Evolutionary conservation across 306 rosid genomes (phyloP), one percentile per base, ranked within the genome.

Genomic region (Acacia melanoxylon): DNA sequence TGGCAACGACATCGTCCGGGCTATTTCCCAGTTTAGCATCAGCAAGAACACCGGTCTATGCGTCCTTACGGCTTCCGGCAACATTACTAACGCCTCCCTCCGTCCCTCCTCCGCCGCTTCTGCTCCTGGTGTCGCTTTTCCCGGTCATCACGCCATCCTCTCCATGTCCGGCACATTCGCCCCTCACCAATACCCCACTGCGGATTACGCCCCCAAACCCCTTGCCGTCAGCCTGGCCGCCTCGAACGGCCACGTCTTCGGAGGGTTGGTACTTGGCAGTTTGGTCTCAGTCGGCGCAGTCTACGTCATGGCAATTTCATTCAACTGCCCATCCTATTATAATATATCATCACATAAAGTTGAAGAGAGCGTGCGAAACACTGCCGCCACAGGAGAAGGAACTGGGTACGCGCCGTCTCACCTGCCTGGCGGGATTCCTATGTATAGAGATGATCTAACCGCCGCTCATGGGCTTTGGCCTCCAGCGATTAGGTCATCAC

Each of bases 201-300:
- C 76, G 8, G 82, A 85, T 1, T 42, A 80, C 4, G 27, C 73
- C 0, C 86, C 91, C 0, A 91, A 81, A 19, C 87, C 85, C 40
- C 89, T 95, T 83, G 82, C 94, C 14, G 88, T 93, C 1, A 22
- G 63, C 14, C 85, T 89, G 93, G 0, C 90, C 1, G 95, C 94
- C 4, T 95, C 90, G 0, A 95, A 91, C 76, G 98, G 98, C 10
- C 94, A 90, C 90, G 84, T 93, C 78, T 78, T 90, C 12, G 98
- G 98, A 19, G 98, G 98, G 1, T 24, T 85, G 17, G 92, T 91
- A 25, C 76, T 74, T 19, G 97, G 97, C 0, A 17, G 83, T 12
- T 70, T 95, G 2, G 3, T 87, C 5, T 89, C 98, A 0, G 91
- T 85, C 0, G 94, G 94, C 1, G 80, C 92, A 3, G 98, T 95